Conservation (phyloP, 495 filamentous ascomycete genomes). For the Penicillium argentinense region DNA sequence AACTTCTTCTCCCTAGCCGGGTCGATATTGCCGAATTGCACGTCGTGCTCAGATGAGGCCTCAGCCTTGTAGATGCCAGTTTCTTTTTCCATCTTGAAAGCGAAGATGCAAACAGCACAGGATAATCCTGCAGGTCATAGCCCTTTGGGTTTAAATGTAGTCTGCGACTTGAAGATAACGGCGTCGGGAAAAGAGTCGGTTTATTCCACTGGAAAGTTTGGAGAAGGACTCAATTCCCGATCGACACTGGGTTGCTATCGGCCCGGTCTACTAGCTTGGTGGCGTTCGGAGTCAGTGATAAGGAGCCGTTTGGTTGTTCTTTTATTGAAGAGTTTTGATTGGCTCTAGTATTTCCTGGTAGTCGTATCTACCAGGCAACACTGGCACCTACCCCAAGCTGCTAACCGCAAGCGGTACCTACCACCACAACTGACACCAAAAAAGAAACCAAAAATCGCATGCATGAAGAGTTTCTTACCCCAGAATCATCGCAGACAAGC, state of each 20-base stretch:
- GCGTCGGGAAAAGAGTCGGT: constrained; percentile 13
- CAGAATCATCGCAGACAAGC: no score
- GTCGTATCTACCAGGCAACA: no score
- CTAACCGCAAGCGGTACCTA: no score
- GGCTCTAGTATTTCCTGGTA: no score
- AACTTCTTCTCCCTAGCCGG: constrained; percentile 12
- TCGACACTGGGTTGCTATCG: background rate
- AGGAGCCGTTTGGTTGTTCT: background rate
- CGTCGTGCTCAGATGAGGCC: constrained; percentile 8
- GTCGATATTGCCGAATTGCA: constrained; percentile 14
- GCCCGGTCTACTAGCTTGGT: background rate
- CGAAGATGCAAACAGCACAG: background rate
- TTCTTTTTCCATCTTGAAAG: constrained; percentile 9
- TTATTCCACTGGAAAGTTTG: constrained; percentile 9
- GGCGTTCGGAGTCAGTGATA: constrained; percentile 1
- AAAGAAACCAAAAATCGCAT: no score
- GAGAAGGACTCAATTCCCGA: constrained; percentile 7
- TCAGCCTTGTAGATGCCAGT: constrained; percentile 8
- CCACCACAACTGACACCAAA: no score
- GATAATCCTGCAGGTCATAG: no score
- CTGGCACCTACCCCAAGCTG: no score
- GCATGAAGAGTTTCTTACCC: no score
- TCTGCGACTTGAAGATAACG: constrained; percentile 7
- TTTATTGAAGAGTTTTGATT: no score
- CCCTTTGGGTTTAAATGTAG: no score